phyloP scores from a whole-genome alignment of 2,329 filamentous ascomycete species.

The Didymella pomorum region DNA sequence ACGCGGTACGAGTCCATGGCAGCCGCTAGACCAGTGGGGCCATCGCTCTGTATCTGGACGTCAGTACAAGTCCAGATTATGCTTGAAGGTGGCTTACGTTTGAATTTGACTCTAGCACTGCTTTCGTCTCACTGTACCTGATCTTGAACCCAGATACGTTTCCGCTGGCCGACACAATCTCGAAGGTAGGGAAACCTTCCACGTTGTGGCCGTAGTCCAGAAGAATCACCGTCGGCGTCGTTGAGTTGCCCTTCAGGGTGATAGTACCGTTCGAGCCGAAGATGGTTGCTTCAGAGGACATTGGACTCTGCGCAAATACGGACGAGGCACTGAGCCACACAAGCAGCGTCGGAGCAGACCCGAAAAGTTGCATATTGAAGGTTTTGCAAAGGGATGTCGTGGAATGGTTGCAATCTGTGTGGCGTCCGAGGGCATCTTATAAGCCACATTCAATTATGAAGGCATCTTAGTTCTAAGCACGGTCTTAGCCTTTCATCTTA shows the following conservation, averaged over 20 bases:
- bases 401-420: background rate
- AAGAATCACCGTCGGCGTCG: conserved; percentile 1
- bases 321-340: background rate
- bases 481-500: background rate
- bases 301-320: background rate
- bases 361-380: background rate
- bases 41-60: background rate
- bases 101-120: background rate
- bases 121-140: conserved; percentile 12
- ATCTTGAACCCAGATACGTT: conserved; percentile 18
- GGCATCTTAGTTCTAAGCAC: background rate
- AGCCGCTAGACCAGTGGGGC: background rate
- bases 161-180: conserved; percentile 21
- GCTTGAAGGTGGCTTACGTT: background rate
- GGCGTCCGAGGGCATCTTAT: background rate
- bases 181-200: conserved; percentile 27
- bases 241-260: conserved; percentile 3
- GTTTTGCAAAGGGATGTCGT: background rate
- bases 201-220: conserved; percentile 28
- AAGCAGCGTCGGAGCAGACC: background rate
- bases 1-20: background rate
- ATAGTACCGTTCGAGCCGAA: background rate
- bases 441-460: background rate
- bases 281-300: background rate
- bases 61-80: no score